phyloP scores from a whole-genome alignment of 768 basidiomycete genomes.

The Russula dissimulans region DNA sequence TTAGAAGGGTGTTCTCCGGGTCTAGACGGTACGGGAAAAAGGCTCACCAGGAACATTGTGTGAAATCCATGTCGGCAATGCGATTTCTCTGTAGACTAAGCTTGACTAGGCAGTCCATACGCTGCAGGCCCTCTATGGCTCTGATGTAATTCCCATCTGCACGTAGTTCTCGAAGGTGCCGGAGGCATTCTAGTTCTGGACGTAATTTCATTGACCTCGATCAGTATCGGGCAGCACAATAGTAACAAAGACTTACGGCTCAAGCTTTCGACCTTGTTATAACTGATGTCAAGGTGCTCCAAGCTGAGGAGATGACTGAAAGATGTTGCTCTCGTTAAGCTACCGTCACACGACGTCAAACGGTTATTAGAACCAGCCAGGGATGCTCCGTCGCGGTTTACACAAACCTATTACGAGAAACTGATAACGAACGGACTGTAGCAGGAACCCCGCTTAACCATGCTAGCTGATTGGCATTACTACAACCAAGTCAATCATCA shows the following conservation, averaged over 20 bases:
- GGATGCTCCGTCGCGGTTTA: neutral
- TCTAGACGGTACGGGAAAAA: constrained; percentile 17
- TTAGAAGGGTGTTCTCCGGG: constrained; percentile 7
- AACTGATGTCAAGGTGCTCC: constrained; percentile 83
- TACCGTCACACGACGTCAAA: constrained; percentile 25
- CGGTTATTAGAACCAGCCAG: neutral
- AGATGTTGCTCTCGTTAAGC: constrained; percentile 79
- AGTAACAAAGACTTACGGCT: constrained; percentile 40
- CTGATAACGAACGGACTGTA: constrained; percentile 66
- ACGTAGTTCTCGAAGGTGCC: constrained; percentile 79
- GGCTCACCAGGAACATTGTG: constrained; percentile 57
- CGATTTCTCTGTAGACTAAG: constrained; percentile 73
- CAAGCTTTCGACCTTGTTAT: constrained; percentile 83
- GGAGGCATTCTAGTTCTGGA: constrained; percentile 74
- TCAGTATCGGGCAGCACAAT: constrained; percentile 16
- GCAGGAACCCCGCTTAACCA: constrained; percentile 76
- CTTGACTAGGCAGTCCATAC: constrained; percentile 74
- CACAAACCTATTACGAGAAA: constrained; percentile 63
- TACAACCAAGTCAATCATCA: constrained; percentile 24
- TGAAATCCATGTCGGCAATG: constrained; percentile 53
- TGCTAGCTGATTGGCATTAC: constrained; percentile 63
- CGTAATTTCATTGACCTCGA: constrained; percentile 15
- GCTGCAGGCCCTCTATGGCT: constrained; percentile 65
- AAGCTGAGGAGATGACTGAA: constrained; percentile 81
- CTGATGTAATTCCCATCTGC: constrained; percentile 81